Conservation (phyloP, 78 protist genomes). For the Paratrimastix pyriformis region DNA sequence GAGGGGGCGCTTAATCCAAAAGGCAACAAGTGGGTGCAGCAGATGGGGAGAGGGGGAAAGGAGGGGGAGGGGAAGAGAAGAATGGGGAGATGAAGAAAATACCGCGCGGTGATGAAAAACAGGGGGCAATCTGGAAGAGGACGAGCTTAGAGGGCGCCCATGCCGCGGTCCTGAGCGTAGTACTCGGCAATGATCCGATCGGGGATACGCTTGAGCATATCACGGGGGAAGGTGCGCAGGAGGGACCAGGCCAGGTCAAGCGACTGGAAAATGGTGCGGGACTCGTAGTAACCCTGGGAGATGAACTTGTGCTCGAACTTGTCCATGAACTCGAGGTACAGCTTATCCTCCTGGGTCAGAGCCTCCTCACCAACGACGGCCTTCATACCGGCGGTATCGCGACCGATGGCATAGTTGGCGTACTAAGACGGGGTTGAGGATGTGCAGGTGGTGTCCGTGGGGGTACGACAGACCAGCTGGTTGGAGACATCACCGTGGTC, state of each 20-base stretch:
- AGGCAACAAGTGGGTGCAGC: too few species aligned
- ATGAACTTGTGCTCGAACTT: slow-evolving; percentile 90
- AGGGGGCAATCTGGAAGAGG: too few species aligned
- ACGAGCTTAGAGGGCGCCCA: slow-evolving; percentile 8
- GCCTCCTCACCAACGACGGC: slow-evolving; percentile 99
- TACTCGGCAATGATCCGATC: slow-evolving; percentile 47
- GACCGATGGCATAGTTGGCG: slow-evolving; percentile 98
- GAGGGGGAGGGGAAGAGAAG: too few species aligned
- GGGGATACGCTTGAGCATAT: slow-evolving; percentile 75
- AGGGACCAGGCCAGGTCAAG: slow-evolving; percentile 97
- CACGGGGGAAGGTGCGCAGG: slow-evolving; percentile 89
- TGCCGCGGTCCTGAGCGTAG: slow-evolving; percentile 36
- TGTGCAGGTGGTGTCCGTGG: background rate
- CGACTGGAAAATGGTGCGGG: slow-evolving; percentile 77
- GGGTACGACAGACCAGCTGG: slow-evolving; percentile 62
- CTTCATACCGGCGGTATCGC: slow-evolving; percentile 95
- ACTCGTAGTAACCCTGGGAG: slow-evolving; percentile 77
- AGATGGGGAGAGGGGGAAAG: too few species aligned
- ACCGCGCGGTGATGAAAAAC: too few species aligned
- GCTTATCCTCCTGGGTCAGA: slow-evolving; percentile 81
- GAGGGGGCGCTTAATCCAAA: too few species aligned
- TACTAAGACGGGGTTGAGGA: slow-evolving; percentile 42
- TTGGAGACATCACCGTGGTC: slow-evolving; percentile 96
- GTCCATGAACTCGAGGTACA: slow-evolving; percentile 90
- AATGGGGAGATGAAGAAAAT: too few species aligned